phyloP scores from a whole-genome alignment of 331 rosid species.

The Acacia concinna region DNA sequence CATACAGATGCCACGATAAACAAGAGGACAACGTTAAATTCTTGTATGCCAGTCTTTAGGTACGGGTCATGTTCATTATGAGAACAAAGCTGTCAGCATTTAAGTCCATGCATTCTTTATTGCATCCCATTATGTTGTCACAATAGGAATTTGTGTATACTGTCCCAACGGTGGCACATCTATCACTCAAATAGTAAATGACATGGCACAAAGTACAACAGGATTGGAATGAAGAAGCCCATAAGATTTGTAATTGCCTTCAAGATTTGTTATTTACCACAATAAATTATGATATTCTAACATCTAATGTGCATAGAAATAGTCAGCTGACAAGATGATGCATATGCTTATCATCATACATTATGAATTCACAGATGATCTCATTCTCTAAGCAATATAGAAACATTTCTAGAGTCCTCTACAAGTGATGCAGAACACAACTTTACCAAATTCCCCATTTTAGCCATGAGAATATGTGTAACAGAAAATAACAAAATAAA shows the following conservation, averaged over 20 bases:
- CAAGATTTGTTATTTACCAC: background rate
- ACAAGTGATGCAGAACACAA: background rate
- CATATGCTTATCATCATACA: conserved; percentile 2
- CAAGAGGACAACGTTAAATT: conserved; percentile 5
- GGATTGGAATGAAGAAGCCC: background rate
- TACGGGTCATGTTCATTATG: background rate
- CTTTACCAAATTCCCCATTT: background rate
- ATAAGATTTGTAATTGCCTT: conserved; percentile 4
- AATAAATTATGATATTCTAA: background rate
- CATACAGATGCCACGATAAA: background rate
- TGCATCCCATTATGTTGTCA: conserved; percentile 2
- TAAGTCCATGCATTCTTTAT: background rate
- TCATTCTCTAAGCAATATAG: background rate
- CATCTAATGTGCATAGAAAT: conserved; percentile 9
- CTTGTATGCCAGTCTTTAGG: background rate
- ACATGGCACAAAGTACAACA: background rate
- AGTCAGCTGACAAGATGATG: conserved; percentile 1
- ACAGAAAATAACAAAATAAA: conserved; percentile 16
- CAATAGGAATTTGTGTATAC: background rate
- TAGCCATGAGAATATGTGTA: conserved; percentile 13
- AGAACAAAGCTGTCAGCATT: conserved; percentile 7
- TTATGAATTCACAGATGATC: background rate
- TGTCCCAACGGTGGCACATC: background rate
- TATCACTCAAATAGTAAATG: conserved; percentile 3
- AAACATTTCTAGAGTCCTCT: background rate